A percentile compares a stretch with the other conserved stretches of the same genome.
These are phyloP conservation scores for Boletus rubroflammeus DNA, from an alignment of 768 basidiomycete genomes.

Conservation along the genomic window DNA sequence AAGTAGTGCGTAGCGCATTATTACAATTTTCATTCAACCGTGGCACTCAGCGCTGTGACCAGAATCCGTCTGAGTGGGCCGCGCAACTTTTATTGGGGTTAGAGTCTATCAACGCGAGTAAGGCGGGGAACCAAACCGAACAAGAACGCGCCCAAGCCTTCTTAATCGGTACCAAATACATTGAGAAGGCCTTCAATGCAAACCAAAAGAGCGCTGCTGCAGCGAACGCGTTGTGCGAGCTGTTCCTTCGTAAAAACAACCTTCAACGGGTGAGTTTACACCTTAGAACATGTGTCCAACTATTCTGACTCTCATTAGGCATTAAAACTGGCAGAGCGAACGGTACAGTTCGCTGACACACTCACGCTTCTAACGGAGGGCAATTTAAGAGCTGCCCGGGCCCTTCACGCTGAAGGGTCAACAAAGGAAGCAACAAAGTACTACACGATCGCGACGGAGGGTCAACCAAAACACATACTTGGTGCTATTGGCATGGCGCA, in stretches of 20 bases:
- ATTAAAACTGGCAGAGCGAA: constrained; percentile 88
- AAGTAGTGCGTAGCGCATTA: constrained; percentile 59
- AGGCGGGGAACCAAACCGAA: constrained; percentile 60
- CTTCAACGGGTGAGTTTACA: constrained; percentile 47
- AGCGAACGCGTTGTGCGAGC: constrained; percentile 77
- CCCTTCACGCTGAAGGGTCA: constrained; percentile 69
- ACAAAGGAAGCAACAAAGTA: constrained; percentile 64
- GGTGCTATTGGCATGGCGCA: constrained; percentile 86
- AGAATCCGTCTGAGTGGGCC: constrained; percentile 80
- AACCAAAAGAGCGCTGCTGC: constrained; percentile 73
- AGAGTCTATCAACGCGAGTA: constrained; percentile 82
- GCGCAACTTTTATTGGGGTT: constrained; percentile 82
- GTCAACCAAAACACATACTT: constrained; percentile 69
- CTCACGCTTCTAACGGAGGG: constrained; percentile 82
- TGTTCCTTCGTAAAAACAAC: constrained; percentile 72
- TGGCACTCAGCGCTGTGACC: not conserved
- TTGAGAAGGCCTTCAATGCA: constrained; percentile 77
- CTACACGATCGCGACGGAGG: constrained; percentile 63
- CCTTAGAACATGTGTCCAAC: not conserved
- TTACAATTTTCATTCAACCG: not conserved
- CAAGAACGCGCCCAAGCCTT: constrained; percentile 61
- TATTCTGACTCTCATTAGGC: constrained; percentile 44
- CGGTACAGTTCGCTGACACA: constrained; percentile 92
- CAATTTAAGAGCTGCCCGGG: constrained; percentile 78
- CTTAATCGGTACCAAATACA: constrained; percentile 60